These are phyloP conservation scores for Saccharomycopsis capsularis DNA, from an alignment of 805 yeast species.

Conservation along the genomic window DNA sequence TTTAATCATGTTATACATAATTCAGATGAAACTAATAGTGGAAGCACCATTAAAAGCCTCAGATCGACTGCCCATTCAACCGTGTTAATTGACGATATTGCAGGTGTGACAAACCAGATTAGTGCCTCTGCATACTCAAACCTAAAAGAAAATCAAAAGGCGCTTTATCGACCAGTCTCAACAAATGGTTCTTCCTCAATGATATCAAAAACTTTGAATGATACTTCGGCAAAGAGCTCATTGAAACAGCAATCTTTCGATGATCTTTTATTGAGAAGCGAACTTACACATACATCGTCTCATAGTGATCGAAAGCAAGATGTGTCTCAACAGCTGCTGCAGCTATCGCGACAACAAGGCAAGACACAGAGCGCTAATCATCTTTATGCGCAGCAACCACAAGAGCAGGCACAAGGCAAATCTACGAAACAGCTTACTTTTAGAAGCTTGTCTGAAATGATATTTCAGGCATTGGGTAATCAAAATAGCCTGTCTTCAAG, in stretches of 20 bases:
- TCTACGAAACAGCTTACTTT: slow-evolving; percentile 1
- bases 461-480: not conserved
- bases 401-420: not conserved
- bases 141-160: slow-evolving; percentile 6
- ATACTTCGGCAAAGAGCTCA: not conserved
- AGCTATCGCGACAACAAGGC: too few species aligned
- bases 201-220: not conserved
- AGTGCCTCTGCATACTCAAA: slow-evolving; percentile 13
- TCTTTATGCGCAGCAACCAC: not conserved
- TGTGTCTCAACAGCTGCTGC: not conserved
- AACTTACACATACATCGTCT: not conserved
- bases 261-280: not conserved
- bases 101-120: slow-evolving; percentile 12
- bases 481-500: not conserved
- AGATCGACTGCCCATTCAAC: slow-evolving; percentile 2
- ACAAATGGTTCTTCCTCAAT: not conserved
- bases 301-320: not conserved
- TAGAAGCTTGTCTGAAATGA: not conserved
- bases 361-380: too few species aligned
- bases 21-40: not conserved
- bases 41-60: not conserved
- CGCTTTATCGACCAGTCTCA: not conserved
- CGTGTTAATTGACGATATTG: slow-evolving; percentile 5
- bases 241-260: not conserved
- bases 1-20: too few species aligned